These are phyloP conservation scores for Hansenula lynferdii DNA, from an alignment of 1,139 yeast genomes.

Conservation along the genomic window DNA sequence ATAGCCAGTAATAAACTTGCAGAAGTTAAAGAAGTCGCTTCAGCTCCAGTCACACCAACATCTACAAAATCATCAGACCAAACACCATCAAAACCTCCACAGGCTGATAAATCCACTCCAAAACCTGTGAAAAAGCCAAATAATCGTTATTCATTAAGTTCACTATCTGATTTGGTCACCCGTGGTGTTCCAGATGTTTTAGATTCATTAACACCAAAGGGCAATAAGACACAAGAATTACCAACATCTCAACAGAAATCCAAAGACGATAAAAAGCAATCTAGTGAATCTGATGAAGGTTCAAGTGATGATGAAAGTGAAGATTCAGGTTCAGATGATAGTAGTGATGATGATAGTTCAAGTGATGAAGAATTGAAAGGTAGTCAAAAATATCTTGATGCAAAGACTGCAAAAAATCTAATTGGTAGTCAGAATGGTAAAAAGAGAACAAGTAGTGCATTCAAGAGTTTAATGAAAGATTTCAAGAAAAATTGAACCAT, in stretches of 20 bases:
- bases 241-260: slow-evolving; percentile 4
- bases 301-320: slow-evolving; percentile 5
- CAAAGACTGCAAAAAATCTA: slow-evolving; percentile 35
- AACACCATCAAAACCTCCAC: slow-evolving; percentile 1
- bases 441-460: slow-evolving; percentile 40
- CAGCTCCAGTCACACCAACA: slow-evolving; percentile 12
- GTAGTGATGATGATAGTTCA: slow-evolving; percentile 19
- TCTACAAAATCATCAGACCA: slow-evolving; percentile 6
- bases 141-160: slow-evolving; percentile 38
- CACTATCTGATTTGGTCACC: slow-evolving; percentile 51
- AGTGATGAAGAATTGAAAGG: slow-evolving; percentile 21
- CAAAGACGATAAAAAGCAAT: slow-evolving; percentile 1
- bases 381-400: slow-evolving; percentile 31
- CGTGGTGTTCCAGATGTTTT: slow-evolving; percentile 63
- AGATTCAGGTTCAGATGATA: slow-evolving; percentile 8
- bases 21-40: slow-evolving; percentile 3
- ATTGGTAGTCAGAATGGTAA: slow-evolving; percentile 20
- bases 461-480: slow-evolving; percentile 50
- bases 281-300: background rate
- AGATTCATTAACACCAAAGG: slow-evolving; percentile 30
- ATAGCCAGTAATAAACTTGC: slow-evolving; percentile 7
- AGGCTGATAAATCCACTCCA: background rate
- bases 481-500: slow-evolving; percentile 5
- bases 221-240: slow-evolving; percentile 9
- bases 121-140: slow-evolving; percentile 9